A percentile compares a stretch with the other conserved stretches of the same genome.
These are phyloP conservation scores for Endogone sp. DNA, from an alignment of 192 early-diverging fungal species.

Conservation along the genomic window DNA sequence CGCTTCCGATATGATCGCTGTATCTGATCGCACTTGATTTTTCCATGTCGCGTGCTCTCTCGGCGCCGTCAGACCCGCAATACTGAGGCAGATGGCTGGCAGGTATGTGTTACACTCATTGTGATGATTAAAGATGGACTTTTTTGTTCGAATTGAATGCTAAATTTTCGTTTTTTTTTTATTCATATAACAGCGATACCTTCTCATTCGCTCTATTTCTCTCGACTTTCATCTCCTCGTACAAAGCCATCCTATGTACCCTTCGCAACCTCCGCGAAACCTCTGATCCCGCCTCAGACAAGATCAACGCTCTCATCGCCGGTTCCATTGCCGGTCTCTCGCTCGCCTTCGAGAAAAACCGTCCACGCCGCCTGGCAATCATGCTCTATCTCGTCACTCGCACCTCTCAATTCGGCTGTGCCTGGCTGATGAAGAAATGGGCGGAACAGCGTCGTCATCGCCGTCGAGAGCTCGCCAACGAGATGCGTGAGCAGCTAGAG, in stretches of 20 bases:
- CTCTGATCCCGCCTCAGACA: constrained; percentile 37
- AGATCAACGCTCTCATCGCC: constrained; percentile 61
- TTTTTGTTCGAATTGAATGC: too few relatives aligned
- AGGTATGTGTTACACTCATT: constrained; percentile 16
- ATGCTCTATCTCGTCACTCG: constrained; percentile 62
- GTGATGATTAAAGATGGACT: neutral
- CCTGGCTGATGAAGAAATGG: constrained; percentile 62
- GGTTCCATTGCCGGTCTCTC: constrained; percentile 59
- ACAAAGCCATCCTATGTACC: constrained; percentile 60
- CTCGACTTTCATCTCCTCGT: constrained; percentile 55
- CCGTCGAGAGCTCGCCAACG: constrained; percentile 11
- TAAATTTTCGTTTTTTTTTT: too few relatives aligned
- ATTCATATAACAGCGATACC: constrained; percentile 61
- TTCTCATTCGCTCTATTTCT: constrained; percentile 64
- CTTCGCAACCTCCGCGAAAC: constrained; percentile 45
- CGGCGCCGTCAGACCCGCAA: constrained; percentile 24
- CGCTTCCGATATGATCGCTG: neutral
- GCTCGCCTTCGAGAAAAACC: constrained; percentile 55
- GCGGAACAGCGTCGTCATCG: constrained; percentile 27
- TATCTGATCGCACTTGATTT: neutral
- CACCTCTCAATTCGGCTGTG: constrained; percentile 55
- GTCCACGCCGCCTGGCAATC: constrained; percentile 54
- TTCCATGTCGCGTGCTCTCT: neutral
- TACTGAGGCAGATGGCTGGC: constrained; percentile 43
- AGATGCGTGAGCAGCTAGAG: constrained; percentile 12